Percentiles rank a stretch among this genome's conserved stretches.
Conservation (phyloP, 2,329 filamentous ascomycete species). For the Acrocalymma vagum region DNA sequence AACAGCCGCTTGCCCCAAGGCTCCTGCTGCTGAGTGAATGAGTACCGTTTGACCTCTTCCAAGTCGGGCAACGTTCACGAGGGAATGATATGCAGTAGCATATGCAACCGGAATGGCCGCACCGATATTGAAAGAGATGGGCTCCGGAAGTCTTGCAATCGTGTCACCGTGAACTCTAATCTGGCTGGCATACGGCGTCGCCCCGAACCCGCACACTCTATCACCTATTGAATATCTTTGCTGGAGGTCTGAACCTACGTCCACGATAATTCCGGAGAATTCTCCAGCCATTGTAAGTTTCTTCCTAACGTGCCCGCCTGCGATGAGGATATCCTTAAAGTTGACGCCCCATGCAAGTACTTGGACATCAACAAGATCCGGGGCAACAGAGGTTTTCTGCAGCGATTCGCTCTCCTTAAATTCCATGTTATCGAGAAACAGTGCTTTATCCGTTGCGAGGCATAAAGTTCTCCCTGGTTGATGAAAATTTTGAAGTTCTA, state of each 20-base stretch:
- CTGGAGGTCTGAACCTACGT: conserved; percentile 1
- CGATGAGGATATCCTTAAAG: conserved; percentile 17
- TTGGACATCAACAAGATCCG: conserved; percentile 33
- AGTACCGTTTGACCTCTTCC: conserved; percentile 28
- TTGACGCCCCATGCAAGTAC: conserved; percentile 23
- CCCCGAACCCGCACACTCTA: conserved; percentile 2
- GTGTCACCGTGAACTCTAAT: no score
- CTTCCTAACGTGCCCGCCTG: conserved; percentile 33
- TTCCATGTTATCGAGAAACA: neutral
- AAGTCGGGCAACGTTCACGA: conserved; percentile 22
- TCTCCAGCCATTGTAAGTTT: neutral
- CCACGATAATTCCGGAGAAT: neutral
- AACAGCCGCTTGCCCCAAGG: conserved; percentile 16
- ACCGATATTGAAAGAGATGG: conserved; percentile 21
- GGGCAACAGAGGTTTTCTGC: conserved; percentile 1
- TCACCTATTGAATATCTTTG: conserved; percentile 2
- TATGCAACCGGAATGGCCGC: conserved; percentile 25
- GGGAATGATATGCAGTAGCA: conserved; percentile 21
- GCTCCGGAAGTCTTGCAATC: no score
- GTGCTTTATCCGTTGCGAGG: neutral
- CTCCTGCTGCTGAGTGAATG: conserved; percentile 34
- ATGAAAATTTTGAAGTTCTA: neutral
- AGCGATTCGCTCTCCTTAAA: conserved; percentile 1
- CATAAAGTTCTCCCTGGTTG: conserved; percentile 1
- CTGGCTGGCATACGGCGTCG: conserved; percentile 3